Base-by-base conservation (phyloP, 1,139 yeast genomes). In the Torulaspora pretoriensis region DNA sequence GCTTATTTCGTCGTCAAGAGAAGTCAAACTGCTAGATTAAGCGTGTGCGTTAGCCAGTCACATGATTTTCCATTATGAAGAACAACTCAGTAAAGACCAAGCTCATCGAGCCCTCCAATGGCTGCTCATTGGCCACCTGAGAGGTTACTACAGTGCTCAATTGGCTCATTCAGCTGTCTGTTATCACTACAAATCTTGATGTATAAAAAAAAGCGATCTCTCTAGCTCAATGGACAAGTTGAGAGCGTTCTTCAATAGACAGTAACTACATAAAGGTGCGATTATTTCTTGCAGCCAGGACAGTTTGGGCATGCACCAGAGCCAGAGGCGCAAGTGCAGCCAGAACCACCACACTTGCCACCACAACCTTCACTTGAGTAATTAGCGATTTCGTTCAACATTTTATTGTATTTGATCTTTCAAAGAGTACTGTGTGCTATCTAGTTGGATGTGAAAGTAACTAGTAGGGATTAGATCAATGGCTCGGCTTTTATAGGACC, bases 301-400 rank as follows among this genome's bases (percentile, higher is more conserved):
- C 49, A 42, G 40, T 38, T 44, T 32, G 49, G 29, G 37, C 51
- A 48, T 23, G 47, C 32, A 14, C 52, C 49, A 22, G 52, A 34
- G 26, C 42, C 25, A 26, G 49, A 40, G 33, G 47, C 27, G 30
- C 47, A 46, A 22, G 36, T 34, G 32, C 45, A 43, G 38, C 47
- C 40, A 24, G 48, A 41, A 17, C 48, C 48, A 32, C 48, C 48
- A 17, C 47, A 46, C 40, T 42, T 42, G 26, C 48, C 48, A 30
- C 45, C 40, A 17, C 43, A 46, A 35, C 44, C 44, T 40, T 38
- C 48, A 23, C 43, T 42, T 3, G 47, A 46, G 44, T 38, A 35
- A 28, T 25, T 28, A 17, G 36, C 38, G 36, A 46, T 43, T 38
- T 46, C 49, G 38, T 30, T 40, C 35, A 46, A 25, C 47, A 43